Percentiles rank a stretch among this genome's conserved stretches.
phyloP scores from a whole-genome alignment of 2,329 filamentous ascomycete species.

The Mollisia scopiformis region DNA sequence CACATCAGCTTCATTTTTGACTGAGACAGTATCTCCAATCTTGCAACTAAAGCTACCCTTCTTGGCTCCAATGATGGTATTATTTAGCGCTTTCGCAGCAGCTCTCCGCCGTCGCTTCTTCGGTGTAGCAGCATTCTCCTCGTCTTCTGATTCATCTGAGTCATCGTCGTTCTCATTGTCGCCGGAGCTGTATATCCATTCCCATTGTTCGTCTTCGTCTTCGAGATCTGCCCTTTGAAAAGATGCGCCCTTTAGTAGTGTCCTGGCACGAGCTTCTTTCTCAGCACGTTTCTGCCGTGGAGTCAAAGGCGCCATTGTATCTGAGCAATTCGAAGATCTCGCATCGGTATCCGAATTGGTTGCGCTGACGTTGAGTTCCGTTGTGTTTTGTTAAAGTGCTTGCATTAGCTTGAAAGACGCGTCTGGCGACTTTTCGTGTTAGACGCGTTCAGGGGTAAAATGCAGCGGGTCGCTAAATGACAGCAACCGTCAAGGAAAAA shows the following conservation, averaged over 20 bases:
- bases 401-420: slow-evolving; percentile 26
- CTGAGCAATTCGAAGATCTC: slow-evolving; percentile 32
- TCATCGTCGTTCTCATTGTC: slow-evolving; percentile 11
- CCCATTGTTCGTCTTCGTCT: slow-evolving; percentile 72
- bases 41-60: slow-evolving; percentile 82
- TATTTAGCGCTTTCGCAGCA: slow-evolving; percentile 35
- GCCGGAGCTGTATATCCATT: slow-evolving; percentile 69
- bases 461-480: neutral
- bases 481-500: neutral
- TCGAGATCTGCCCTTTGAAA: slow-evolving; percentile 77
- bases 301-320: slow-evolving; percentile 15
- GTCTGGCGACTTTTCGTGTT: slow-evolving; percentile 21
- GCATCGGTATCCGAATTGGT: neutral
- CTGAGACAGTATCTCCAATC: slow-evolving; percentile 80
- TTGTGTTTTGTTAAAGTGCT: slow-evolving; percentile 19
- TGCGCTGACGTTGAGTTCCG: slow-evolving; percentile 1
- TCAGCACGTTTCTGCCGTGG: slow-evolving; percentile 25
- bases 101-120: slow-evolving; percentile 27
- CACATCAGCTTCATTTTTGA: slow-evolving; percentile 85
- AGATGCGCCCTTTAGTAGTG: slow-evolving; percentile 37
- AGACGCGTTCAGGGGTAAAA: neutral
- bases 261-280: slow-evolving; percentile 43
- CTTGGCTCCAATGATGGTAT: slow-evolving; percentile 72
- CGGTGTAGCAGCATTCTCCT: slow-evolving; percentile 17
- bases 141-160: slow-evolving; percentile 20